A percentile compares a stretch with the other conserved stretches of the same genome.
Conservation (phyloP, 2,329 filamentous ascomycete genomes). For the Cladosporium sp. region DNA sequence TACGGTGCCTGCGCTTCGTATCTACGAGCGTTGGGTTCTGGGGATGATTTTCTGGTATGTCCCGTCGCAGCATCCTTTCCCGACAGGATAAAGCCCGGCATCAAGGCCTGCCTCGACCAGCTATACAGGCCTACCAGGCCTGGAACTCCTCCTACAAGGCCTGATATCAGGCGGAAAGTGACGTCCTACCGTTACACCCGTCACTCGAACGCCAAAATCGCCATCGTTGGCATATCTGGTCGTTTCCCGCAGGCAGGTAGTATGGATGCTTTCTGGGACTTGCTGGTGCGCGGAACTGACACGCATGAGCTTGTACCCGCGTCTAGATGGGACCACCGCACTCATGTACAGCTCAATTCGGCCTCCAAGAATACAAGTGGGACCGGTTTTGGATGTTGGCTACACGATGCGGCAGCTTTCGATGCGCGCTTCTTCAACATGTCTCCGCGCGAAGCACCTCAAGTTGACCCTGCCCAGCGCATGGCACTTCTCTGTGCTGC, state of each 20-base stretch:
- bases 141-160: neutral
- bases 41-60: neutral
- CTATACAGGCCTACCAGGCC: neutral
- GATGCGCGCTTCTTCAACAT: constrained; percentile 85
- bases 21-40: neutral
- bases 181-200: neutral
- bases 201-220: constrained; percentile 65
- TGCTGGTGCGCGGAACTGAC: constrained; percentile 73
- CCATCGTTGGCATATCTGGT: constrained; percentile 81
- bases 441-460: constrained; percentile 76
- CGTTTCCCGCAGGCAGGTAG: constrained; percentile 73
- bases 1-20: neutral
- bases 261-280: constrained; percentile 72
- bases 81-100: neutral
- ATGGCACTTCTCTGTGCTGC: constrained; percentile 76
- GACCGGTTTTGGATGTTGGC: constrained; percentile 74
- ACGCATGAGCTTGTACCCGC: constrained; percentile 68
- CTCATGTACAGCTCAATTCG: constrained; percentile 70
- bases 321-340: constrained; percentile 71
- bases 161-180: neutral
- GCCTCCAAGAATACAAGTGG: constrained; percentile 75
- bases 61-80: neutral
- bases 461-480: constrained; percentile 80
- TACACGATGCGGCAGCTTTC: constrained; percentile 74
- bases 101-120: neutral